Conservation (phyloP, 768 basidiomycete species). For the Hygrocybe coccinea region DNA sequence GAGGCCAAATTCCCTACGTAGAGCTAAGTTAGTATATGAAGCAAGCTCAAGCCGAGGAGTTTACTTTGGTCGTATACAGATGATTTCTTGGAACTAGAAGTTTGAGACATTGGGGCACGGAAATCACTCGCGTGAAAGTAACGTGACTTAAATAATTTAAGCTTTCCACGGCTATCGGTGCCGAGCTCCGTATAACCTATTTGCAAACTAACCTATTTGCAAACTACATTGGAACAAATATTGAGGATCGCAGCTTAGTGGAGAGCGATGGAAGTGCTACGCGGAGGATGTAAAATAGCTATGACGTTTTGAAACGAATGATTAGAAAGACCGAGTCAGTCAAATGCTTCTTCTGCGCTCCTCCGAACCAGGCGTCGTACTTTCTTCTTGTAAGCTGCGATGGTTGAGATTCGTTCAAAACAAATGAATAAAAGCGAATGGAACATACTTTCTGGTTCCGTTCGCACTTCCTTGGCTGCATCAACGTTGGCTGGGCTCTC, state of each 20-base stretch:
- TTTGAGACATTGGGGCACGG: neutral
- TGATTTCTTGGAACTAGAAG: neutral
- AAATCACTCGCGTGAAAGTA: neutral
- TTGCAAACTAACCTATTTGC: neutral
- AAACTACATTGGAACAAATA: neutral
- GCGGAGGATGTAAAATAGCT: neutral
- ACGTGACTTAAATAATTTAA: too few relatives aligned
- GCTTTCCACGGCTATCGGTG: neutral
- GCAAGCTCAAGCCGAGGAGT: neutral
- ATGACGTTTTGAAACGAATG: neutral
- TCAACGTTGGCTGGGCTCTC: constrained; percentile 97
- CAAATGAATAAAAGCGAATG: neutral
- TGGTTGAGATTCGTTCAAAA: constrained; percentile 12
- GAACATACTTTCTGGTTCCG: constrained; percentile 51
- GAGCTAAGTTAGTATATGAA: neutral
- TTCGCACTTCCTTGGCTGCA: constrained; percentile 84
- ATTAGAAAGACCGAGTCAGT: constrained; percentile 35
- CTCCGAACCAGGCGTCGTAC: constrained; percentile 82
- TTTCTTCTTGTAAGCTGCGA: constrained; percentile 87
- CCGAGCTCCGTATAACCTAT: neutral
- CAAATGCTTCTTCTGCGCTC: constrained; percentile 86
- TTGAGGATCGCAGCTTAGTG: neutral
- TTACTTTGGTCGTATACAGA: neutral
- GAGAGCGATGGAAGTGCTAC: neutral
- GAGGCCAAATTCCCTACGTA: constrained; percentile 30